Percentiles rank a stretch among this genome's conserved stretches.
phyloP scores from a whole-genome alignment of 306 rosid species.

The Astragalus membranaceus region DNA sequence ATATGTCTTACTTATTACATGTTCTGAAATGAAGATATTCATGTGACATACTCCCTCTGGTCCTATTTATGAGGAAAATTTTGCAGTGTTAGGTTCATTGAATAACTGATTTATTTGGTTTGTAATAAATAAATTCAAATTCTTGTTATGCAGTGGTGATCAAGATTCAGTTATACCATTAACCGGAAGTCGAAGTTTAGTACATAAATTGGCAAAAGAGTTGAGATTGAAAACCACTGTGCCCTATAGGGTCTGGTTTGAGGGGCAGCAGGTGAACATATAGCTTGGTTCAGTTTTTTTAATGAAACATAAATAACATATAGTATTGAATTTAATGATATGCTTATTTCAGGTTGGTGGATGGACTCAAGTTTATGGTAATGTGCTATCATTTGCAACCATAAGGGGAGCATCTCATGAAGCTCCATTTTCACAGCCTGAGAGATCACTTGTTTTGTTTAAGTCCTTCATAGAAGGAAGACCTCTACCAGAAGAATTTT shows the following conservation, averaged over 20 bases:
- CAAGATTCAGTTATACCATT: slow-evolving; percentile 96
- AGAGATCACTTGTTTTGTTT: slow-evolving; percentile 81
- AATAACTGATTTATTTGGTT: no score
- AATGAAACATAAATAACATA: no score
- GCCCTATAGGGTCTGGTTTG: slow-evolving; percentile 93
- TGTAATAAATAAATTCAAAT: background rate
- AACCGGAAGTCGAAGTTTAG: slow-evolving; percentile 78
- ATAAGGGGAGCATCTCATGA: slow-evolving; percentile 96
- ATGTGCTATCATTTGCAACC: slow-evolving; percentile 84
- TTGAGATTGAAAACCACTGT: slow-evolving; percentile 65
- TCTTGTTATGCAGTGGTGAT: slow-evolving; percentile 63
- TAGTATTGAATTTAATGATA: background rate
- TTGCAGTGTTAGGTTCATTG: no score
- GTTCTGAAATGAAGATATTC: no score
- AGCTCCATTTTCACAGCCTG: slow-evolving; percentile 96
- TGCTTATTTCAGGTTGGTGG: slow-evolving; percentile 70
- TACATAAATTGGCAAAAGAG: slow-evolving; percentile 54
- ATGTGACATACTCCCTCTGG: no score
- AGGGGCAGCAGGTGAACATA: slow-evolving; percentile 62
- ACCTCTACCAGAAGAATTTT: slow-evolving; percentile 66
- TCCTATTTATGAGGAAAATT: no score
- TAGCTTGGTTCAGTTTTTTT: no score
- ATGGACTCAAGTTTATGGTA: slow-evolving; percentile 94
- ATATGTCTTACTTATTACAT: no score
- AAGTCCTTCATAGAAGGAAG: slow-evolving; percentile 64